A percentile compares a stretch with the other conserved stretches of the same genome.
These are phyloP conservation scores for Entomophthora muscae DNA, from an alignment of 371 early-diverging fungal genomes.

Conservation along the genomic window DNA sequence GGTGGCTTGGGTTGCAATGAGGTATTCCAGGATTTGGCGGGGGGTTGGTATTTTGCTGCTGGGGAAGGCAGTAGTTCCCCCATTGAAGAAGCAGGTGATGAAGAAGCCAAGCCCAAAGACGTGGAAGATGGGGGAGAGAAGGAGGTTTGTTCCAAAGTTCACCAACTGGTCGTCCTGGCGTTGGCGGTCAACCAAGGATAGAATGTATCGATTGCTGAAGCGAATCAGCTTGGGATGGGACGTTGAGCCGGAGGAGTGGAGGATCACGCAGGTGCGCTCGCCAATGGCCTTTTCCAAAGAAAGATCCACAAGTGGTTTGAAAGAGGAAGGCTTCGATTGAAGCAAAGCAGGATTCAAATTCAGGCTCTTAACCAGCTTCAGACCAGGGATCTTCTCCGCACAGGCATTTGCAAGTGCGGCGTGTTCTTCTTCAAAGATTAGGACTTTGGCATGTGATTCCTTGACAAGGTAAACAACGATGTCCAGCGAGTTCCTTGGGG, in stretches of 20 bases:
- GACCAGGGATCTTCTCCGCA: neutral
- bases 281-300: neutral
- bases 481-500: neutral
- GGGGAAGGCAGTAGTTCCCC: neutral
- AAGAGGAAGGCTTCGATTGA: neutral
- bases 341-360: neutral
- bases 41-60: neutral
- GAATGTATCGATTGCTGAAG: neutral
- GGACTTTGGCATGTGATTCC: neutral
- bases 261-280: neutral
- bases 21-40: neutral
- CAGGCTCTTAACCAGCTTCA: neutral
- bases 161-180: neutral
- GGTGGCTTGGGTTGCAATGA: neutral
- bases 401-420: neutral
- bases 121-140: constrained; percentile 2
- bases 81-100: neutral
- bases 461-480: neutral
- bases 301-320: neutral
- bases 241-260: constrained; percentile 6
- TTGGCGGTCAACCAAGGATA: neutral
- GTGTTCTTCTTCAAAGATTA: neutral
- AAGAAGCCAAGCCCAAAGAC: neutral
- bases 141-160: neutral
- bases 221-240: neutral